Base-by-base conservation (phyloP, 306 rosid species). In the Lathyrus tuberosus region DNA sequence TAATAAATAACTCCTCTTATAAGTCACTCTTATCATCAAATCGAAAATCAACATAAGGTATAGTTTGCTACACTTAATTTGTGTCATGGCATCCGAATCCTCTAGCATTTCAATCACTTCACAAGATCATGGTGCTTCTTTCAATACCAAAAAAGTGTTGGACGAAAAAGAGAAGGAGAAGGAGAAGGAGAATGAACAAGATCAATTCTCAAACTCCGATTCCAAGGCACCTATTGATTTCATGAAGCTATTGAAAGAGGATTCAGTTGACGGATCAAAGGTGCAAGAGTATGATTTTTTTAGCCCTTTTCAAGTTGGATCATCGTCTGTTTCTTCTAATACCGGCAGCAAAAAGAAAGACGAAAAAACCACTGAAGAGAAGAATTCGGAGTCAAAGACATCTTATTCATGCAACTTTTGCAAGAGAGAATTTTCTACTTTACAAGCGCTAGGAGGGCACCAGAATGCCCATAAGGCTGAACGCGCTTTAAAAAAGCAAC, bases 381-480 rank as follows among this genome's bases (percentile, higher is more conserved):
- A 80, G 9, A 35, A 16, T 0, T 41, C 61, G 4, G 53, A 63
- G 24, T 8, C 70, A n/a, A 88, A 67, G 81, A 35, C 40, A 0
- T 74, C 67, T 30, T 89, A 80, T 63, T 77, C 86, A 0, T 89
- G 97, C 81, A 77, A 49, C 52, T 91, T 82, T 12, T 89, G 97
- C 70, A 83, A 79, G 72, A 81, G 91, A 15, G 77, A 80, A 28
- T 91, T 88, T 75, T 84, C 89, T 10, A 75, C 97, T 0, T 82
- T 91, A 1, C 97, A 89, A 35, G 97, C 97, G 0, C 37, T 91
- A 22, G 96, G 96, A 17, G 96, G 97, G 1, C 97, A 88, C 15
- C 97, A 91, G 58, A 88, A 91, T 42, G 93, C 97, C 0, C 97
- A 91, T 31, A 91, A 84, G 30, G 83, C 78, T 26, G 96, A 88